Base-by-base conservation (phyloP, 257 asterid genomes). In the Gentiana macrophylla region DNA sequence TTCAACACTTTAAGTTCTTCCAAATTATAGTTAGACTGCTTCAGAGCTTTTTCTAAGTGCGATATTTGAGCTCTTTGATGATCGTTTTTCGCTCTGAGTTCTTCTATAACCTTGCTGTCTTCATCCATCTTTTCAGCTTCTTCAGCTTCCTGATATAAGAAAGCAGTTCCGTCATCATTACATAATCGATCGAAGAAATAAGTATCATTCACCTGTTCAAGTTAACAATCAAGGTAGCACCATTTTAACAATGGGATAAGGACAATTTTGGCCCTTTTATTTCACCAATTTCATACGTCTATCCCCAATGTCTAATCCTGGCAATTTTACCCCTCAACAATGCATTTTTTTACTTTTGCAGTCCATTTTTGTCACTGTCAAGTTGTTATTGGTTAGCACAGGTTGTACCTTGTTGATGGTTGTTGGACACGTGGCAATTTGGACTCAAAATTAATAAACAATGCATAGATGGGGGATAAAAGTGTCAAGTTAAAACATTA, bases 71-170 rank as follows among this genome's bases (percentile, higher is more conserved):
- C 63, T 75, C 83, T 81, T 71, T 88, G 92, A 58, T 70, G 84
- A 67, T 82, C 89, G 63, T 74, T 85, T 71, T 64, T 71, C 65
- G 79, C 86, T 78, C 82, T 85, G 57, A 92, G 67, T 64, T 85
- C 94, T 81, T 88, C 99, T 59, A 92, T 92, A 65, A 80, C 70
- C 67, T 83, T 85, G 76, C 78, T 88, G 69, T 92, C 99, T 76
- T 92, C 94, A 46, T 88, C 99, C 99, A 92, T 92, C 67, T 92
- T 88, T 65, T 88, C 97, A 32, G 99, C 91, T 72, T 92, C 99
- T 79, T 92, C 99, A 52, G 85, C 77, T 83, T 82, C 99, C 99
- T 92, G 76, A 55, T 67, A 63, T 61, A 37, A 55, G 34, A 65
- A 55, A 55, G 77, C 53, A 61, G 12, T 52, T 2, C 33, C 12